A percentile compares a stretch with the other conserved stretches of the same genome.
These are phyloP conservation scores for Theobroma cacao DNA, from an alignment of 345 rosid genomes.

Conservation along the genomic window DNA sequence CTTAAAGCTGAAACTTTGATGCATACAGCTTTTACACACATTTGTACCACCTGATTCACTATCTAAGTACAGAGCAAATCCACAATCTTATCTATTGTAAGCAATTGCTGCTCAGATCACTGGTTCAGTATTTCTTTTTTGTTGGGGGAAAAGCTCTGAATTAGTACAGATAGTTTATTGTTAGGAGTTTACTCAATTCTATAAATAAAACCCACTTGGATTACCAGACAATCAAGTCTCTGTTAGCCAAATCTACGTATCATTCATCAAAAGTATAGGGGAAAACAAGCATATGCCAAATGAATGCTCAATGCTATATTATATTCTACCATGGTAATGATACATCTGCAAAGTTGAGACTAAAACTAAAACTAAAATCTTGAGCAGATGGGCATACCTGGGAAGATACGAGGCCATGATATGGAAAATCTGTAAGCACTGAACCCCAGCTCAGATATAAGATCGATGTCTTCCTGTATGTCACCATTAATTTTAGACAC, in stretches of 20 bases:
- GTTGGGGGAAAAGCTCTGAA: neutral
- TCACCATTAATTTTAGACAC: conserved; percentile 14
- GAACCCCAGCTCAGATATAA: conserved; percentile 69
- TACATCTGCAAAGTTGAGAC: neutral
- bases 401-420: conserved; percentile 92
- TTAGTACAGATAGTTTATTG: no score
- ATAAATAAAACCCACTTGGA: neutral
- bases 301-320: neutral
- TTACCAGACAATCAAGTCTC: neutral
- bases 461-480: conserved; percentile 84
- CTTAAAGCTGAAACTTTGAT: no score
- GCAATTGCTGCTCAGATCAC: neutral
- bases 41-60: neutral
- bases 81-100: neutral
- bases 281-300: neutral
- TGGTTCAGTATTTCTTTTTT: neutral
- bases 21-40: no score
- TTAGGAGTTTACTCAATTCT: no score
- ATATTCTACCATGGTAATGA: neutral
- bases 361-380: neutral
- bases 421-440: conserved; percentile 87
- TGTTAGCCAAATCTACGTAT: neutral
- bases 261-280: neutral
- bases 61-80: neutral
- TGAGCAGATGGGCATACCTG: conserved; percentile 45